Base-by-base conservation (phyloP, 2,329 filamentous ascomycete genomes). In the Aspergillus unguis region DNA sequence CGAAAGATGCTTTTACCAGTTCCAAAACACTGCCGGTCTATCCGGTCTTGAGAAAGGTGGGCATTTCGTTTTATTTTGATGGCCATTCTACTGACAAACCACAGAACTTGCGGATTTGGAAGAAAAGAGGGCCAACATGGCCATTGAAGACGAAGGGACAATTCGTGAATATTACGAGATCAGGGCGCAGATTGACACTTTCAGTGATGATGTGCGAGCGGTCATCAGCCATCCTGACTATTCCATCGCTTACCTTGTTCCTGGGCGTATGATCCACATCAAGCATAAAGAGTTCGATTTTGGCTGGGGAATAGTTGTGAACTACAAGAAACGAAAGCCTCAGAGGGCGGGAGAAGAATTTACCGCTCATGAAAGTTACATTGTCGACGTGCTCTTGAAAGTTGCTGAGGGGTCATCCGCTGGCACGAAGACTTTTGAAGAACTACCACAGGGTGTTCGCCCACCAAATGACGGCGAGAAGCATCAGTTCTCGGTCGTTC, bases 1-100 rank as follows among this genome's bases (percentile, higher is more conserved):
- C n/a, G 92, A 97, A 76, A 84, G 88, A 61, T 99, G 94, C 68
- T 99, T 99, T 77, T 95, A 90, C 71, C 94, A 99, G 71, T 99
- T 99, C 74, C 94, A 99, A 70, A 97, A 95, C 64, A 90, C 90
- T 2, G 88, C 92, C 8, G 91, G 87, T 61, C 90, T 96, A 6
- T 88, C 88, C 23, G 79, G 80, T 9, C 74, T 97, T 25, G 94
- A 99, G 72, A 90, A 88, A 69, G 71, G 76, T 77, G 66, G 54
- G 67, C 10, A 65, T 29, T 33, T 29, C 17, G 23, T 5, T 32
- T 26, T 28, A 10, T 9, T 10, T 27, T 10, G 35, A 25, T n/a
- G 29, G 27, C 17, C 17, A 17, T 17, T 17, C 29, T 55, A 42
- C 65, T 75, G 60, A 74, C 54, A 35, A 11, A 51, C 33, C n/a